Conservation (phyloP, 352 stramenopile species). For the Globisporangium paddicum region DNA sequence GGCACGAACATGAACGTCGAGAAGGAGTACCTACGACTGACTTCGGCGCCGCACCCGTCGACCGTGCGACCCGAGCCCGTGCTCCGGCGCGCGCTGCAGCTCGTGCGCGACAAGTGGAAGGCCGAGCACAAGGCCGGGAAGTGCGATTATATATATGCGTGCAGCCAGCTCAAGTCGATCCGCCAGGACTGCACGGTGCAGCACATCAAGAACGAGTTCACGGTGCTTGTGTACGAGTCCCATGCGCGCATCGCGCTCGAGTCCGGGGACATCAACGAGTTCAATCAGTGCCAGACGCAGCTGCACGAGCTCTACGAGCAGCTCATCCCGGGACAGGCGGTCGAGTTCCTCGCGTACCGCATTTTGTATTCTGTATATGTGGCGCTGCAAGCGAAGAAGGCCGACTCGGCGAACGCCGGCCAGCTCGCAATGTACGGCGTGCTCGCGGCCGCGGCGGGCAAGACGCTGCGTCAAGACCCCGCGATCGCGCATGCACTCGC, state of each 20-base stretch:
- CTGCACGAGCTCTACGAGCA: slow-evolving; percentile 87
- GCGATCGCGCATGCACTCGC: slow-evolving; percentile 65
- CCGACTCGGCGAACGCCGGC: slow-evolving; percentile 68
- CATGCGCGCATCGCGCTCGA: slow-evolving; percentile 96
- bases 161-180: slow-evolving; percentile 99
- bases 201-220: slow-evolving; percentile 96
- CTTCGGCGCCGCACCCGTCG: slow-evolving; percentile 91
- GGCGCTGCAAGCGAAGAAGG: slow-evolving; percentile 83
- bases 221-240: slow-evolving; percentile 96
- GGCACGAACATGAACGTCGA: slow-evolving; percentile 94
- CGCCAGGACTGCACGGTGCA: slow-evolving; percentile 98
- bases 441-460: slow-evolving; percentile 36
- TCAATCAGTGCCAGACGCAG: slow-evolving; percentile 94
- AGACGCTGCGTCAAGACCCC: slow-evolving; percentile 43
- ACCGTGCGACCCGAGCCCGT: slow-evolving; percentile 93
- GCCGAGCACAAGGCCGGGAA: slow-evolving; percentile 66
- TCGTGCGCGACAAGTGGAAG: slow-evolving; percentile 88
- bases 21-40: slow-evolving; percentile 98
- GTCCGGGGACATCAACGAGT: slow-evolving; percentile 94
- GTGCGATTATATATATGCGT: slow-evolving; percentile 94
- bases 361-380: slow-evolving; percentile 91
- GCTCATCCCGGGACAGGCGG: slow-evolving; percentile 56
- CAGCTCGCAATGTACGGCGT: slow-evolving; percentile 86
- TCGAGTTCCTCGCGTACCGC: slow-evolving; percentile 87
- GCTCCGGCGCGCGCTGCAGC: slow-evolving; percentile 84